These are phyloP conservation scores for Exophiala oligosperma DNA, from an alignment of 2,329 filamentous ascomycete species.

Conservation along the genomic window DNA sequence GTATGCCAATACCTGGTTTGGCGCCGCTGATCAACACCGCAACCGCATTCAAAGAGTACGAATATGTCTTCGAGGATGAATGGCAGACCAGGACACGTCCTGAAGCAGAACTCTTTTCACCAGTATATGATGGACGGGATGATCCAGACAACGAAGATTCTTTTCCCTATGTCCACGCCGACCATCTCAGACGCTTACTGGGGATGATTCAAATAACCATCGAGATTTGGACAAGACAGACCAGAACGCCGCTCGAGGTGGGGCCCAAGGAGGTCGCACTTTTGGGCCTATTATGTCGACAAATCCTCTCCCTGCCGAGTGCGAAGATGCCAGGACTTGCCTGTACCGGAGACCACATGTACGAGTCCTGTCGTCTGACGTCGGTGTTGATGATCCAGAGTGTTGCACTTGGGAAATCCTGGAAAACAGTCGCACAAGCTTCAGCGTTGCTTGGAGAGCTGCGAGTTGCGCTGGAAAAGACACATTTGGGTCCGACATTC, in stretches of 20 bases:
- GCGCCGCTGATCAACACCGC: slow-evolving; percentile 6
- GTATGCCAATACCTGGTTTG: slow-evolving; percentile 10
- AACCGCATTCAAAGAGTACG: slow-evolving; percentile 10
- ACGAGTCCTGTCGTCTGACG: slow-evolving; percentile 16
- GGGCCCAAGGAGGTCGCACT: background rate
- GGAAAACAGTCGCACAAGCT: slow-evolving; percentile 2
- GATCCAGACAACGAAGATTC: slow-evolving; percentile 11
- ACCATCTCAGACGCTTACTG: slow-evolving; percentile 8
- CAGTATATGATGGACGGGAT: slow-evolving; percentile 14
- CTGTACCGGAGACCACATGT: slow-evolving; percentile 11
- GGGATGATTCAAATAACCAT: slow-evolving; percentile 17
- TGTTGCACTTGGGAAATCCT: background rate
- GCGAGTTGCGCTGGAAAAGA: slow-evolving; percentile 9
- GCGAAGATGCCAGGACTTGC: slow-evolving; percentile 4
- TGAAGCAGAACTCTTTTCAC: slow-evolving; percentile 13
- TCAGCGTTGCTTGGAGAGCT: slow-evolving; percentile 1
- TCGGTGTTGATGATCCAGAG: slow-evolving; percentile 16
- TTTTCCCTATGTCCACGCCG: slow-evolving; percentile 5
- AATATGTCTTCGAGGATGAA: slow-evolving; percentile 14
- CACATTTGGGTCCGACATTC: background rate
- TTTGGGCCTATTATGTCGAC: slow-evolving; percentile 1
- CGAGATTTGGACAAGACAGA: slow-evolving; percentile 12
- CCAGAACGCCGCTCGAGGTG: background rate
- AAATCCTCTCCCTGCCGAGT: slow-evolving; percentile 12
- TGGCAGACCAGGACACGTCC: slow-evolving; percentile 5